Base-by-base conservation (phyloP, 306 rosid species). In the Oemleria cerasiformis region DNA sequence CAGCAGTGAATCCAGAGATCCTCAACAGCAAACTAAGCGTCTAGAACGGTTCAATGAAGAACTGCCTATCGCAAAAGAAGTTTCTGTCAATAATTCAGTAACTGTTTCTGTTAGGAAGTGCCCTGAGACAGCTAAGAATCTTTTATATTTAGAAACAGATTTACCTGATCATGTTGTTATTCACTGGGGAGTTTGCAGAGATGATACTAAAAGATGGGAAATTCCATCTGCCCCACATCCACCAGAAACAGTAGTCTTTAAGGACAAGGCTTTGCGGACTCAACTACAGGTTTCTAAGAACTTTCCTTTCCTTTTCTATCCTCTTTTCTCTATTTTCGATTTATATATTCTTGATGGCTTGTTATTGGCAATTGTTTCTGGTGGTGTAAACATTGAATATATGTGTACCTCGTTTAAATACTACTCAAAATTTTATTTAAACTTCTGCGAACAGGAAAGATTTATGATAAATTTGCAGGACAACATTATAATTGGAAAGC, bases 121-220 rank as follows among this genome's bases (percentile, higher is more conserved):
- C 75, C 71, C 85, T n/a, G 90, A 88, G 81, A 84, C 97, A 64
- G 73, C 79, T 61, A 84, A 88, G 60, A 85, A 80, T 84, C 68
- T 85, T 70, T 38, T 95, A 64, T 73, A 57, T 72, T 25, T 95
- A 73, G 96, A 95, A 84, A 89, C 93, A 2, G 96, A 95, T 84
- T 75, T 91, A 65, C 88, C 85, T 51, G 96, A 94, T 64, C 81
- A 84, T 77, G 75, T 81, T 74, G 72, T 85, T 65, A 86, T 95
- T 75, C 99, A 95, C 64, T 95, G 99, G 99, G 97, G 97, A 70
- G 97, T 84, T 74, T 89, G 96, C 79, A 78, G 84, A 72, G 97
- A 88, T 83, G 84, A 84, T 73, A 68, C 85, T 62, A 85, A 78
- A 65, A 88, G 50, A 76, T 95, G 99, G 99, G 96, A 92, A 85